Evolutionary conservation across 2,329 filamentous ascomycete species (phyloP), one percentile per base, ranked within the genome.

Genomic region (Chalara sp.): DNA sequence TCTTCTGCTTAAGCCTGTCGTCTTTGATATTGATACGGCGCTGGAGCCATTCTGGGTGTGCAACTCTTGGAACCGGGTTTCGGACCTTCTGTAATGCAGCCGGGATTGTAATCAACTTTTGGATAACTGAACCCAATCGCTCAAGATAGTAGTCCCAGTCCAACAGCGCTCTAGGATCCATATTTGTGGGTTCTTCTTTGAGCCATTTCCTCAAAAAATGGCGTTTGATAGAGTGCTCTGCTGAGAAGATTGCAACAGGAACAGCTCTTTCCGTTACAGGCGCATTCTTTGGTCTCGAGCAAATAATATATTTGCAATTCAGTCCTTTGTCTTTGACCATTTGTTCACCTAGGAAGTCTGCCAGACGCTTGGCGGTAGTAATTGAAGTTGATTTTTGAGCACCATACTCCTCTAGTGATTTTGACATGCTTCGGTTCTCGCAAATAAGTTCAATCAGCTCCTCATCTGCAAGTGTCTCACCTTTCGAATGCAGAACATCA

Each of bases 221-320:
- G 46, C 89, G 81, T 71, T 96, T 97, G 51, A 95, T 85, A 5
- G 81, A 80, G 51, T 91, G 84, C 50, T 97, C 92, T 0, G 93
- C 90, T 0, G 93, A 96, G 69, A 99, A 97, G 55, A 99, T 99
- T 21, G 93, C 90, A 5, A 99, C 90, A 0, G 93, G 93, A 53
- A 99, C 81, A 28, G 93, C 93, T 61, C 93, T 80, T 59, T 99
- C 95, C 0, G 93, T 99, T 54, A 99, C 91, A 1, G 93, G 92
- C 0, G 92, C 89, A 63, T 88, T 88, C 63, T 84, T 87, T 4
- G 93, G 93, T 56, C 80, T 82, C 11, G 89, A 80, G 47, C 91
- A 96, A 63, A 99, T 96, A 67, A 99, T 96, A 69, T 97, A 99
- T 70, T 97, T 97, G 83, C 93, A 99, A 73, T 99, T 99, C 60